These are phyloP conservation scores for Pseudoscleropodium purum DNA, from an alignment of 225 moss, liverwort and hornwort species.

Conservation along the genomic window DNA sequence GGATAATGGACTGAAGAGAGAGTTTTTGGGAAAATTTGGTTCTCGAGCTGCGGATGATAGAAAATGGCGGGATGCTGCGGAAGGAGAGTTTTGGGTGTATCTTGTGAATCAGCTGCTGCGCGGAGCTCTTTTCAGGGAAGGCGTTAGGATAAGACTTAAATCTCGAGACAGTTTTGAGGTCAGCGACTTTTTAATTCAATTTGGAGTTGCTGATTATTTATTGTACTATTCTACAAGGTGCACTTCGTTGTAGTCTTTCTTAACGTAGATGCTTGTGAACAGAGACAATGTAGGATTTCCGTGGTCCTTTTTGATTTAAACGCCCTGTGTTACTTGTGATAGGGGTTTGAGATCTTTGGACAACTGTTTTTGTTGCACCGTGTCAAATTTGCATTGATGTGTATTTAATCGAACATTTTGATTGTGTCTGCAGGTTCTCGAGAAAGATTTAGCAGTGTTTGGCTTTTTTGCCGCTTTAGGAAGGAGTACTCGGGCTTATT, in stretches of 20 bases:
- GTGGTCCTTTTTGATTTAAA: background rate
- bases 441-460: conserved; percentile 57
- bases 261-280: background rate
- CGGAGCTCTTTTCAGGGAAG: conserved; percentile 52
- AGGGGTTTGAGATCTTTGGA: background rate
- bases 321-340: background rate
- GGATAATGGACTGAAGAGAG: conserved; percentile 39
- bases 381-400: background rate
- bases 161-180: conserved; percentile 53
- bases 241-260: background rate
- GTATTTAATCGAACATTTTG: background rate
- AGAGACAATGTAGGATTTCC: background rate
- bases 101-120: conserved; percentile 43
- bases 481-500: conserved; percentile 52
- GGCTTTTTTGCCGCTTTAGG: conserved; percentile 60
- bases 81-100: conserved; percentile 58
- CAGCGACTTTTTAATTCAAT: background rate
- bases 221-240: background rate
- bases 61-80: conserved; percentile 37
- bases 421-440: conserved; percentile 33
- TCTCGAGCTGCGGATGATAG: conserved; percentile 43
- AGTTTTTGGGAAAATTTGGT: conserved; percentile 49
- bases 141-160: conserved; percentile 46
- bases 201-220: background rate
- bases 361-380: background rate